Conservation (phyloP, 306 rosid species). For the Castanea crenata region DNA sequence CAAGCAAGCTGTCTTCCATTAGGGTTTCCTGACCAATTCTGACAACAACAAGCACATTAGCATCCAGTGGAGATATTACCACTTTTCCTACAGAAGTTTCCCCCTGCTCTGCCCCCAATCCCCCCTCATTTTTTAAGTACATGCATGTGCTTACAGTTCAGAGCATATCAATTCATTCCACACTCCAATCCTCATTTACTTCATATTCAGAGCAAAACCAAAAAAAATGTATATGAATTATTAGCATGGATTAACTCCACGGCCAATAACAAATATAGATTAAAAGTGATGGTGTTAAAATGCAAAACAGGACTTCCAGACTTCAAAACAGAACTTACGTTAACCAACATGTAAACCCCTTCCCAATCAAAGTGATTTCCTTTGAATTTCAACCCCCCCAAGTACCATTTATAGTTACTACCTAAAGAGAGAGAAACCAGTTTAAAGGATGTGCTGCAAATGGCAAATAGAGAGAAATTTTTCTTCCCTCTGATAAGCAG, state of each 20-base stretch:
- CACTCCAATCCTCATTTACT: background rate
- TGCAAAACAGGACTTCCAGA: background rate
- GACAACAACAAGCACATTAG: slow-evolving; percentile 29
- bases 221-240: background rate
- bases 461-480: background rate
- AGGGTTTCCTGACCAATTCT: slow-evolving; percentile 89
- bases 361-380: background rate
- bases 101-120: background rate
- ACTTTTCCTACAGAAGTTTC: background rate
- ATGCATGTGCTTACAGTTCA: background rate
- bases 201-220: background rate
- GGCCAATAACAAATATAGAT: background rate
- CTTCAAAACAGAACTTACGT: background rate
- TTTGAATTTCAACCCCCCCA: background rate
- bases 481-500: no score
- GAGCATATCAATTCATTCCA: background rate
- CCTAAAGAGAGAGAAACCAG: background rate
- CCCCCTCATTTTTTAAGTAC: background rate
- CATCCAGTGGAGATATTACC: slow-evolving; percentile 1
- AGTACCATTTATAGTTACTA: background rate
- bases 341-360: background rate
- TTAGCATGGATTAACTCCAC: background rate
- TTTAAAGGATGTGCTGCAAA: background rate
- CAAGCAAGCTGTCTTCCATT: slow-evolving; percentile 71
- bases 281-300: background rate